Percentiles rank a stretch among this genome's conserved stretches.
Conservation (phyloP, 1,284 basidiomycete genomes). For the Cutaneotrichosporon mucoides region DNA sequence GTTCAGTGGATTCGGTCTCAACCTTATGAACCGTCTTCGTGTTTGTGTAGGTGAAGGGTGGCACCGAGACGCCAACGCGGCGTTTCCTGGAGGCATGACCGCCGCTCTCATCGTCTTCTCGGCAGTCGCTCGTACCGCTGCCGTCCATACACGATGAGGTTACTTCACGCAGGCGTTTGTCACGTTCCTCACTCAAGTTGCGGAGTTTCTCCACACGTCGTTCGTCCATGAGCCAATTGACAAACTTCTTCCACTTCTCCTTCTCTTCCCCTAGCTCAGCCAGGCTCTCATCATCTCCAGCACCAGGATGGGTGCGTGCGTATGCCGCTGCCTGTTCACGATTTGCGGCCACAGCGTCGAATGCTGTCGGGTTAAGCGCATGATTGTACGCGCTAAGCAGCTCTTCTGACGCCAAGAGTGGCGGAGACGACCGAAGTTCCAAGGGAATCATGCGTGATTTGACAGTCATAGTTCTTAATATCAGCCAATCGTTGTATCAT, state of each 20-base stretch:
- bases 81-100: constrained; percentile 11
- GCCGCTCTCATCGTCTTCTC: background rate
- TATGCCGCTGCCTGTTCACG: constrained; percentile 36
- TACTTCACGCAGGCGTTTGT: constrained; percentile 28
- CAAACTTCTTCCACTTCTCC: constrained; percentile 39
- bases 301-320: constrained; percentile 37
- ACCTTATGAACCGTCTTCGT: constrained; percentile 13
- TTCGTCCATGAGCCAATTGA: constrained; percentile 47
- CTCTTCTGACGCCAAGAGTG: constrained; percentile 32
- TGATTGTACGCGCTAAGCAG: constrained; percentile 42
- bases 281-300: constrained; percentile 14
- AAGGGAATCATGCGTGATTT: constrained; percentile 42
- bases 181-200: constrained; percentile 33
- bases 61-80: constrained; percentile 7
- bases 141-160: constrained; percentile 11
- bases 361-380: constrained; percentile 31
- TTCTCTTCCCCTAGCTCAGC: constrained; percentile 30
- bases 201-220: constrained; percentile 42
- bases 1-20: constrained; percentile 16
- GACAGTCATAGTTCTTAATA: constrained; percentile 33
- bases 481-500: background rate
- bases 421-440: constrained; percentile 32
- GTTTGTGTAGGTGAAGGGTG: constrained; percentile 5
- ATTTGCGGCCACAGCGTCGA: constrained; percentile 33
- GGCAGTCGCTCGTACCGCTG: background rate